These are phyloP conservation scores for Pyrenophora teres DNA, from an alignment of 2,329 filamentous ascomycete species.

Conservation along the genomic window DNA sequence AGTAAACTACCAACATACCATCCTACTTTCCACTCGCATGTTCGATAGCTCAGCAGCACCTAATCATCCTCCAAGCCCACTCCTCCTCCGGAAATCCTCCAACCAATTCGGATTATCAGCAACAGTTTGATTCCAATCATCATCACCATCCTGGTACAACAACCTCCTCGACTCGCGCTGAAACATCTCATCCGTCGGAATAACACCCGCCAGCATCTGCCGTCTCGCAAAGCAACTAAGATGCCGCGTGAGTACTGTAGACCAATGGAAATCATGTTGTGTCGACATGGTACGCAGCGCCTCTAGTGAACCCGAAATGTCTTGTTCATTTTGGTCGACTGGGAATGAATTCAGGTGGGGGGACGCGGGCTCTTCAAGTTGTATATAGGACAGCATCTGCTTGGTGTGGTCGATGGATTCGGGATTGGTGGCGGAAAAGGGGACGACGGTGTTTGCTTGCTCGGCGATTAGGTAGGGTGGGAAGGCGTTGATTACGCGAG, in stretches of 20 bases:
- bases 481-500: conserved; percentile 52
- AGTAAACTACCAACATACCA: too few relatives aligned
- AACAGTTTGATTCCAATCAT: conserved; percentile 50
- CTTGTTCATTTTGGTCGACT: background rate
- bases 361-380: conserved; percentile 3
- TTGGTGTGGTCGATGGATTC: conserved; percentile 26
- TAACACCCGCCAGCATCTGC: conserved; percentile 41
- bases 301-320: background rate
- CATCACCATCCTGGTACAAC: conserved; percentile 52
- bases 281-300: conserved; percentile 7
- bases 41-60: too few relatives aligned
- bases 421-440: conserved; percentile 49
- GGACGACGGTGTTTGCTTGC: conserved; percentile 46
- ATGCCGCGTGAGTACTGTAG: conserved; percentile 50
- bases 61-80: conserved; percentile 1
- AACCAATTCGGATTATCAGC: conserved; percentile 22
- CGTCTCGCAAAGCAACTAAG: conserved; percentile 51
- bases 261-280: conserved; percentile 39
- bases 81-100: conserved; percentile 4
- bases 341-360: background rate
- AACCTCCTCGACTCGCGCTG: conserved; percentile 52
- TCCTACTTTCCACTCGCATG: too few relatives aligned
- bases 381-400: conserved; percentile 21
- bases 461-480: conserved; percentile 53
- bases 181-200: conserved; percentile 56